These are phyloP conservation scores for Heliamphora pulchella DNA, from an alignment of 179 eudicot genomes.

Conservation along the genomic window DNA sequence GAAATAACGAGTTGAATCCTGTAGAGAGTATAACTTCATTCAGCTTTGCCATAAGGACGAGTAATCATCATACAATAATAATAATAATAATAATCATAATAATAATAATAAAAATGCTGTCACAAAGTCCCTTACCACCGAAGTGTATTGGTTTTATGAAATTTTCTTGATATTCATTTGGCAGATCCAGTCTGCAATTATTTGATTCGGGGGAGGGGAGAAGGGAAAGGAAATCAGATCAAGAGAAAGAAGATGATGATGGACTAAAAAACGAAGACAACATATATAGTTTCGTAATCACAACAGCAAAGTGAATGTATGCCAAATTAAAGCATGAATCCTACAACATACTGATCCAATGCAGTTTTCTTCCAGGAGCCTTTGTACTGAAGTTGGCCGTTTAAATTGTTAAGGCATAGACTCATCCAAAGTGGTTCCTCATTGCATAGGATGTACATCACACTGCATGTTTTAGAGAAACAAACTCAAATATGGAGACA, in stretches of 20 bases:
- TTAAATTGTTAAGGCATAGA: conserved; percentile 53
- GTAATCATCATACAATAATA: neutral
- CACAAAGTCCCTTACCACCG: conserved; percentile 48
- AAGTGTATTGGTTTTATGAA: conserved; percentile 43
- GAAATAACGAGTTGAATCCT: conserved; percentile 84
- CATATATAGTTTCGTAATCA: neutral
- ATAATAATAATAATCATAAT: no score
- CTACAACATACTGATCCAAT: conserved; percentile 49
- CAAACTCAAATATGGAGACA: conserved; percentile 9
- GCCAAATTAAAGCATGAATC: conserved; percentile 13
- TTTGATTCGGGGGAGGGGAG: neutral
- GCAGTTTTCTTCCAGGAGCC: conserved; percentile 93
- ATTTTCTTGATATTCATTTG: conserved; percentile 31
- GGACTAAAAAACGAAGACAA: neutral
- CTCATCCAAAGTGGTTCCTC: conserved; percentile 99
- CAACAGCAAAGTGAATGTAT: neutral
- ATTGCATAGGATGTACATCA: conserved; percentile 93
- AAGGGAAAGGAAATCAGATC: conserved; percentile 11
- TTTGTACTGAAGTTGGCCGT: conserved; percentile 63
- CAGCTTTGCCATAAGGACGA: neutral
- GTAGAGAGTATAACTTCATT: conserved; percentile 18
- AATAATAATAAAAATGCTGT: neutral
- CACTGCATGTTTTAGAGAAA: conserved; percentile 47
- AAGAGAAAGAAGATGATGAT: neutral
- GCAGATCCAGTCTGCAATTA: conserved; percentile 38